A percentile compares a stretch with the other conserved stretches of the same genome.
These are phyloP conservation scores for Paraleonurus japonicus DNA, from an alignment of 257 asterid species.

Conservation along the genomic window DNA sequence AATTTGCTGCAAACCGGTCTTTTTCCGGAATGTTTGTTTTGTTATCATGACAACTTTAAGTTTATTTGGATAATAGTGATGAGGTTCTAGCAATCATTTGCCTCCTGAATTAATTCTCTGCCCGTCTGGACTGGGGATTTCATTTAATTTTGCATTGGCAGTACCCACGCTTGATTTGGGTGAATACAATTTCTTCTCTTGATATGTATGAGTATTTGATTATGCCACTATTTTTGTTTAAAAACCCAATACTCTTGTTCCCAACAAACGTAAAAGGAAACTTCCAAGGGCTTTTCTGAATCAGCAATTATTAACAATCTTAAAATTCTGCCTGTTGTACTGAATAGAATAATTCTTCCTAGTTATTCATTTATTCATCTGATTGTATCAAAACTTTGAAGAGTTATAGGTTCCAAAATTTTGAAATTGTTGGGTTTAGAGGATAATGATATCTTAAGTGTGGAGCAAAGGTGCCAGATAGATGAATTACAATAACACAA, in stretches of 20 bases:
- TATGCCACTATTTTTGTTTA: conserved; percentile 13
- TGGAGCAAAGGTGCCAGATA: neutral
- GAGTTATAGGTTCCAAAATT: neutral
- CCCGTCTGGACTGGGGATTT: neutral
- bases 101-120: neutral
- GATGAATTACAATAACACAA: neutral
- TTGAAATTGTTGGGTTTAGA: conserved; percentile 7
- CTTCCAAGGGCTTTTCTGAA: neutral
- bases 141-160: neutral
- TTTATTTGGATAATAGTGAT: neutral
- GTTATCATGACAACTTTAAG: neutral
- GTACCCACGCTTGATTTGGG: conserved; percentile 12
- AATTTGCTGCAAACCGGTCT: neutral
- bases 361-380: conserved; percentile 7
- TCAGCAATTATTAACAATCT: neutral
- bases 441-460: neutral
- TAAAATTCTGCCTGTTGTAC: neutral
- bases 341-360: neutral
- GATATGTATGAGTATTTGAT: neutral
- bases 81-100: conserved; percentile 10
- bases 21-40: neutral
- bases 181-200: conserved; percentile 14
- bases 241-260: neutral
- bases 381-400: neutral
- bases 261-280: conserved; percentile 1